These are phyloP conservation scores for Gynandropsis gynandra DNA, from an alignment of 345 rosid species.

Conservation along the genomic window DNA sequence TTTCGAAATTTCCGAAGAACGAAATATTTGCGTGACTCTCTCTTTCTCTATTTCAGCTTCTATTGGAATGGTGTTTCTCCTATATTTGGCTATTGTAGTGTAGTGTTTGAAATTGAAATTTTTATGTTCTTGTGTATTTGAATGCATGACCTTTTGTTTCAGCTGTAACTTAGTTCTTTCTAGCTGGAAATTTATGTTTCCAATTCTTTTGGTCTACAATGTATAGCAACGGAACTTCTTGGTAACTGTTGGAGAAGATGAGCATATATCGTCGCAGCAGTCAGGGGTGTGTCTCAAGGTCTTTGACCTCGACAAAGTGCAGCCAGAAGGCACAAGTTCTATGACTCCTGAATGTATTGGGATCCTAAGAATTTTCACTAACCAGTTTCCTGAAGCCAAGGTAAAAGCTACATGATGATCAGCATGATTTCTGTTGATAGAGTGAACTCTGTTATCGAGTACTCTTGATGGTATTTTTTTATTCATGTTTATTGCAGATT, in stretches of 20 bases:
- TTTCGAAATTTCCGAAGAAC: no score
- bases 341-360: slow-evolving; percentile 77
- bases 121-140: neutral
- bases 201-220: neutral
- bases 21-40: no score
- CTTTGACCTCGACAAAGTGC: slow-evolving; percentile 83
- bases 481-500: slow-evolving; percentile 49
- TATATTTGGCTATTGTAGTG: neutral
- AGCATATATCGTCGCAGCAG: slow-evolving; percentile 65
- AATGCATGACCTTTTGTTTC: neutral
- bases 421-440: neutral
- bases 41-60: neutral
- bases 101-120: neutral
- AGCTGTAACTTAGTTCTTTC: neutral
- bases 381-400: slow-evolving; percentile 92
- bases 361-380: slow-evolving; percentile 78
- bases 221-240: slow-evolving; percentile 87
- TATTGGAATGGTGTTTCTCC: neutral
- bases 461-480: neutral
- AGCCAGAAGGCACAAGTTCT: slow-evolving; percentile 72
- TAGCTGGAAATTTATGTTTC: neutral
- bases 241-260: slow-evolving; percentile 87
- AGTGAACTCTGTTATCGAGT: neutral
- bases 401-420: slow-evolving; percentile 25
- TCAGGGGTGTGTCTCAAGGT: slow-evolving; percentile 86